Base-by-base conservation (phyloP, 306 rosid genomes). In the Cucurbita pepo region DNA sequence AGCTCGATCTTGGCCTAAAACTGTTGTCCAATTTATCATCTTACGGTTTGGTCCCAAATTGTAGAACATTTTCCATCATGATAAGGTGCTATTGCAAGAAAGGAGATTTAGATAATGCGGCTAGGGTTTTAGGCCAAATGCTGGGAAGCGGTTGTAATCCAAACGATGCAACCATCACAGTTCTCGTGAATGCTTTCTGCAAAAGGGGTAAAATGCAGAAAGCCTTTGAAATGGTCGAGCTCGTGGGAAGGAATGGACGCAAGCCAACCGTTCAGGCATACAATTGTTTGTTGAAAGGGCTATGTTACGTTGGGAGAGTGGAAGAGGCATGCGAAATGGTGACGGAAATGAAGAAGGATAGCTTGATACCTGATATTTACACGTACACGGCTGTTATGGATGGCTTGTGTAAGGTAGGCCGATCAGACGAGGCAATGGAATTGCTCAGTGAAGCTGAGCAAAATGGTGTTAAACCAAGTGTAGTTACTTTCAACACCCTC, bases 381-480 rank as follows among this genome's bases (percentile, higher is more conserved):
- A 82, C 96, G 1, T 93, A 81, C 56, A 90, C 82, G 18, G 84
- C 81, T 74, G 82, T 90, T 57, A 88, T 90, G 94, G 87, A 87
- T 87, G 97, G 97, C 0, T 83, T 88, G 44, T 88, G 98, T 69
- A 87, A 88, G 83, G 91, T 93, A 50, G 97, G 98, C 58, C 77
- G 86, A 22, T 81, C 96, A 2, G 94, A 85, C 69, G 97, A 90
- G 69, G 97, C 97, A 19, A 75, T 78, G 83, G 86, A 80, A 51
- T 79, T 93, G 87, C 89, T 90, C 14, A 36, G 72, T 36, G 91
- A 90, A 77, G 97, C 87, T 67, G 37, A 77, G 78, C 87, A 30
- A 73, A 73, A 66, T 77, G 93, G 96, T 5, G 40, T 93, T 22
- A 51, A 48, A 13, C 94, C 90, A 2, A 87, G 81, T 79, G 94